phyloP scores from a whole-genome alignment of 108 stramenopile genomes.

The Cyclotella atomus region DNA sequence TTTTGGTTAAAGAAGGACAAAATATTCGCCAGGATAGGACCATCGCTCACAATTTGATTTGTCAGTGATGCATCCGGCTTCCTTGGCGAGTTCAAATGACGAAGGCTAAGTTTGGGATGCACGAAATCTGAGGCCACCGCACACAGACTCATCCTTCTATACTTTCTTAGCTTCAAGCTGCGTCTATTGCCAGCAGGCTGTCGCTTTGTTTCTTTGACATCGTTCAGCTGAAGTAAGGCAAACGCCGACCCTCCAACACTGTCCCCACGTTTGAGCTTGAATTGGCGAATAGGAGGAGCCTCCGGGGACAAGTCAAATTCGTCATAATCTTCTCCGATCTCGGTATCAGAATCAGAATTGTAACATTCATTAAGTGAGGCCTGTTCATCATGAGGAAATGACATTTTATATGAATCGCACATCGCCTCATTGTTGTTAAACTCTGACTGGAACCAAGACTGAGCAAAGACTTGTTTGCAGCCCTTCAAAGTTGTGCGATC shows the following conservation, averaged over 20 bases:
- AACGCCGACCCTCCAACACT: conserved; percentile 46
- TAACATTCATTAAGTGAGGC: conserved; percentile 20
- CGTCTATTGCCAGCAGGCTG: conserved; percentile 20
- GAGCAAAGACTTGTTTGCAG: conserved; percentile 52
- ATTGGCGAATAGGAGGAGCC: background rate
- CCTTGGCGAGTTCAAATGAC: conserved; percentile 28
- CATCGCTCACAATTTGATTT: conserved; percentile 12
- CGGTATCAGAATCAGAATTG: conserved; percentile 4
- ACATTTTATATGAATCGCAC: conserved; percentile 24
- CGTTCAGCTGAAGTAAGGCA: conserved; percentile 45
- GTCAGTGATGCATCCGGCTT: conserved; percentile 11
- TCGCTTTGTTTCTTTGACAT: conserved; percentile 8
- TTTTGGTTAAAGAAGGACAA: conserved; percentile 70
- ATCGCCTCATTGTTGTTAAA: conserved; percentile 29
- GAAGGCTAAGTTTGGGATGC: conserved; percentile 21
- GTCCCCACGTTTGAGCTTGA: conserved; percentile 28
- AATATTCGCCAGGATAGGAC: conserved; percentile 35
- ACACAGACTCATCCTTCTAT: conserved; percentile 42
- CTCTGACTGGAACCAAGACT: conserved; percentile 42
- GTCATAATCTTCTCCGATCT: conserved; percentile 3
- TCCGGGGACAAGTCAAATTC: background rate
- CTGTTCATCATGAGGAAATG: conserved; percentile 24
- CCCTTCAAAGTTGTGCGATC: conserved; percentile 36
- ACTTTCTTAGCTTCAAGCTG: conserved; percentile 42
- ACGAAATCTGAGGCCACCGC: conserved; percentile 37